These are phyloP conservation scores for Puccinia coronata DNA, from an alignment of 1,284 basidiomycete genomes.

Conservation along the genomic window DNA sequence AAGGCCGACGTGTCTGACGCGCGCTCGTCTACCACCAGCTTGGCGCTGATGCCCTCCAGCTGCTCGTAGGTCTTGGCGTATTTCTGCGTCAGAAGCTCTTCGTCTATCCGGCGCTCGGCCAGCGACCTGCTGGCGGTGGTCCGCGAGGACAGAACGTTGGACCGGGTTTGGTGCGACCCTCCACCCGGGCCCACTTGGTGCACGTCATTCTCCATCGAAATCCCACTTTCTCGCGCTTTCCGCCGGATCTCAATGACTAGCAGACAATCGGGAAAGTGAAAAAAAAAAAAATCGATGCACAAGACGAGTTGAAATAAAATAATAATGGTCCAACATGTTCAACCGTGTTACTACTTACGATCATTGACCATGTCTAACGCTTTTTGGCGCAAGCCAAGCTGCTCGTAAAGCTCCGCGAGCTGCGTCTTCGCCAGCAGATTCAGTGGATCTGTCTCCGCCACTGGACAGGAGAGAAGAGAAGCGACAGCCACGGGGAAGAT, in stretches of 20 bases:
- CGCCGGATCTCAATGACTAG: conserved; percentile 36
- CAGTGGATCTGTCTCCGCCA: conserved; percentile 71
- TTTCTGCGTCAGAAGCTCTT: conserved; percentile 23
- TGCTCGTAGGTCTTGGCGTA: conserved; percentile 36
- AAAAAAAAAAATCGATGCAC: neutral
- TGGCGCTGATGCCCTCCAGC: conserved; percentile 33
- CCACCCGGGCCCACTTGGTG: neutral
- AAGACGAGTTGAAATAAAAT: no score
- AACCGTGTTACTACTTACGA: conserved; percentile 62
- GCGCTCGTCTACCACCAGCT: conserved; percentile 59
- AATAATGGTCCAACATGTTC: conserved; percentile 33
- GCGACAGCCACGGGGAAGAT: conserved; percentile 19
- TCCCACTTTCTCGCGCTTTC: conserved; percentile 23
- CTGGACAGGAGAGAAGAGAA: conserved; percentile 63
- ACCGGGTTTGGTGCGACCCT: neutral
- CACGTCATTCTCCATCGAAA: conserved; percentile 33
- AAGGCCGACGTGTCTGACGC: conserved; percentile 59
- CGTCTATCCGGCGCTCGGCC: conserved; percentile 37
- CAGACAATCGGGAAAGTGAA: no score
- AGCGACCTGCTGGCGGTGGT: conserved; percentile 14
- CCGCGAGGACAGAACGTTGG: conserved; percentile 1
- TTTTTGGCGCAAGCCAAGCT: conserved; percentile 72
- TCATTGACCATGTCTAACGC: conserved; percentile 83
- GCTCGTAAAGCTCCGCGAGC: conserved; percentile 83
- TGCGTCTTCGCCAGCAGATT: conserved; percentile 81